phyloP scores from a whole-genome alignment of 139 green algal genomes.

The Ettlia oleoabundans region DNA sequence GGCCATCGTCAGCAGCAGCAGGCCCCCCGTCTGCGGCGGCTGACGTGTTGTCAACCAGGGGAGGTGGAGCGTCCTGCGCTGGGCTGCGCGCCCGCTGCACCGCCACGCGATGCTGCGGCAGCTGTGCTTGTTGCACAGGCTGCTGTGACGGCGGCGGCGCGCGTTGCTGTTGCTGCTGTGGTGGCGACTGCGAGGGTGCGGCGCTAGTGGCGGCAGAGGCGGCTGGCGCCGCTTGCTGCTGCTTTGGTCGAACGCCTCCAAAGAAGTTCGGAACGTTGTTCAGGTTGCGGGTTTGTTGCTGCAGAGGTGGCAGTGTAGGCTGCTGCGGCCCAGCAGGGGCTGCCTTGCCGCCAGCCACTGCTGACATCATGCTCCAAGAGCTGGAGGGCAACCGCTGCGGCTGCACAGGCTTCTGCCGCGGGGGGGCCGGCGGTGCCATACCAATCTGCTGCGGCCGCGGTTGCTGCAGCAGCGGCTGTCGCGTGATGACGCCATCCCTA shows the following conservation, averaged over 20 bases:
- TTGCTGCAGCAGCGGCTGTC: neutral
- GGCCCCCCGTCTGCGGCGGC: no score
- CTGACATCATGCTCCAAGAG: constrained; percentile 67
- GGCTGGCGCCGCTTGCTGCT: neutral
- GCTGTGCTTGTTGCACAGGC: neutral
- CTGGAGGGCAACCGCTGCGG: constrained; percentile 36
- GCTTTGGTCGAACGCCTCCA: neutral
- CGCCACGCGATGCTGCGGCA: neutral
- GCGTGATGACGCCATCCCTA: neutral
- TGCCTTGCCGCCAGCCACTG: constrained; percentile 22
- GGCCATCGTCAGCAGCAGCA: neutral
- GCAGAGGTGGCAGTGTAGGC: neutral
- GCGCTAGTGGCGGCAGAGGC: neutral
- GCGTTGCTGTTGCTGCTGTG: no score
- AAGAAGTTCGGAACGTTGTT: constrained; percentile 19
- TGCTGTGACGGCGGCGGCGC: neutral
- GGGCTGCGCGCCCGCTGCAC: neutral
- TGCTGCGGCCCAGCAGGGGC: neutral
- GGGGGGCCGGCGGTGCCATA: neutral
- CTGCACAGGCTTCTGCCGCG: neutral
- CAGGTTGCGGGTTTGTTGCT: constrained; percentile 4
- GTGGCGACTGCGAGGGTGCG: no score
- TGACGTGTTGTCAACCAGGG: no score
- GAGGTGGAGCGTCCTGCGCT: no score
- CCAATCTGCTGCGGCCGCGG: constrained; percentile 5